Percentiles rank a stretch among this genome's conserved stretches.
phyloP scores from a whole-genome alignment of 2,329 filamentous ascomycete species.

The Coniochaeta sp. region DNA sequence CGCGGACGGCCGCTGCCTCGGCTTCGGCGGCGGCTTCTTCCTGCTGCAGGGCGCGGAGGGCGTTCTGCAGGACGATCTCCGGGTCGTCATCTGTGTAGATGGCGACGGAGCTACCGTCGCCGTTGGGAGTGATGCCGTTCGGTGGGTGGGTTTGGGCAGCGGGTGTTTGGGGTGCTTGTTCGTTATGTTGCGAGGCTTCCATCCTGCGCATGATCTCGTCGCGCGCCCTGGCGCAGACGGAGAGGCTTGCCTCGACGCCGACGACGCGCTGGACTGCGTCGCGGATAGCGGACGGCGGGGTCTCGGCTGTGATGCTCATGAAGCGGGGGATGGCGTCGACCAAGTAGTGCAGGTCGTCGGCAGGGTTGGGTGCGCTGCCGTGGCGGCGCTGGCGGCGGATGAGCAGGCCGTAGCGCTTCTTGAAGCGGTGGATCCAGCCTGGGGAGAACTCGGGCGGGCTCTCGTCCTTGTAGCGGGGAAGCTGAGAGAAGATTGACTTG shows the following conservation, averaged over 20 bases:
- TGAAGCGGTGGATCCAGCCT: slow-evolving; percentile 58
- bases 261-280: slow-evolving; percentile 49
- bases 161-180: slow-evolving; percentile 3
- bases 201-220: slow-evolving; percentile 45
- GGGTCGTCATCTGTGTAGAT: slow-evolving; percentile 42
- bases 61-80: slow-evolving; percentile 51
- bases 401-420: slow-evolving; percentile 53
- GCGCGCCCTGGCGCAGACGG: slow-evolving; percentile 47
- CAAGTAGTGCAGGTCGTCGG: slow-evolving; percentile 51
- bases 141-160: neutral
- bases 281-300: slow-evolving; percentile 50
- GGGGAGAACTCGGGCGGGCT: slow-evolving; percentile 54
- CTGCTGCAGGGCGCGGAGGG: slow-evolving; percentile 49
- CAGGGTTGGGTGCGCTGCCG: slow-evolving; percentile 36
- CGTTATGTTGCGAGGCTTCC: slow-evolving; percentile 14
- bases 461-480: slow-evolving; percentile 54
- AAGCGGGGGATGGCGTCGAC: slow-evolving; percentile 52
- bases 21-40: slow-evolving; percentile 52
- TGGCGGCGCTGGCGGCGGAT: slow-evolving; percentile 48
- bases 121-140: slow-evolving; percentile 6
- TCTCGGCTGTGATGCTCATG: slow-evolving; percentile 50
- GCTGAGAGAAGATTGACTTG: slow-evolving; percentile 48
- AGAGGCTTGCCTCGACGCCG: slow-evolving; percentile 45
- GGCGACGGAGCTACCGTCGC: slow-evolving; percentile 8
- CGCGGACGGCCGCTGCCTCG: slow-evolving; percentile 45